Conservation (phyloP, 2,329 filamentous ascomycete genomes). For the Pseudogymnoascus sp. region DNA sequence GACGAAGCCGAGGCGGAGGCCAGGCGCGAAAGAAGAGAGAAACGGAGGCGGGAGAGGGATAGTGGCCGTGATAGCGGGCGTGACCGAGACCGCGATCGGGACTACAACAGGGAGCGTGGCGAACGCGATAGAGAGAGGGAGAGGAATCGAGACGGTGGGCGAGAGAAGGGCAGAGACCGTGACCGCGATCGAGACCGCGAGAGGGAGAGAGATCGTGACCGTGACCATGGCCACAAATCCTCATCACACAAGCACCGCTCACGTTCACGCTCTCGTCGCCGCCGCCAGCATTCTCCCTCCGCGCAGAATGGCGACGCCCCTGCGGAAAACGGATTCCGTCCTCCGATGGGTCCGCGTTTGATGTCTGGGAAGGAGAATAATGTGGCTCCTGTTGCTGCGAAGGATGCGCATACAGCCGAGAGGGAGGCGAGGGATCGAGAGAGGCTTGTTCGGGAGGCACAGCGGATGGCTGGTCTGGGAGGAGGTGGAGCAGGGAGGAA, state of each 20-base stretch:
- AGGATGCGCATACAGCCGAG: slow-evolving; percentile 60
- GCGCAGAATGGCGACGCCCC: background rate
- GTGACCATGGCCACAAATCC: slow-evolving; percentile 35
- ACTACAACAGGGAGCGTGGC: slow-evolving; percentile 41
- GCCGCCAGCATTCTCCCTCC: background rate
- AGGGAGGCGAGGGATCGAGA: slow-evolving; percentile 59
- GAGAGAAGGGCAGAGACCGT: slow-evolving; percentile 35
- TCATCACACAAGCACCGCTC: slow-evolving; percentile 13
- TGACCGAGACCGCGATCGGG: slow-evolving; percentile 35
- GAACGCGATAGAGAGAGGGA: slow-evolving; percentile 32
- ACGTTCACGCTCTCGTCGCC: background rate
- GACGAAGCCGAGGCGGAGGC: slow-evolving; percentile 28
- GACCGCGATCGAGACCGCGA: slow-evolving; percentile 33
- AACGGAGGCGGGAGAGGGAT: slow-evolving; percentile 36
- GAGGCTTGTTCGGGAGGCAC: slow-evolving; percentile 59
- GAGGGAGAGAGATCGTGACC: slow-evolving; percentile 32
- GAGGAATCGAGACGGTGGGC: slow-evolving; percentile 36
- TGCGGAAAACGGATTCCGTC: slow-evolving; percentile 24
- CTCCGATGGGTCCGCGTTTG: slow-evolving; percentile 32
- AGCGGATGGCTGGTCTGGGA: slow-evolving; percentile 49
- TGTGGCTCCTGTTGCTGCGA: background rate
- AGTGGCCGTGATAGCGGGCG: slow-evolving; percentile 37
- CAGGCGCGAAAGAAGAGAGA: slow-evolving; percentile 49
- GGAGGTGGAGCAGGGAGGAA: slow-evolving; percentile 32
- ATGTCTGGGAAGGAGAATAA: slow-evolving; percentile 3